Evolutionary conservation across 345 rosid genomes (phyloP).

Genomic region (Syzygium oleosum): DNA sequence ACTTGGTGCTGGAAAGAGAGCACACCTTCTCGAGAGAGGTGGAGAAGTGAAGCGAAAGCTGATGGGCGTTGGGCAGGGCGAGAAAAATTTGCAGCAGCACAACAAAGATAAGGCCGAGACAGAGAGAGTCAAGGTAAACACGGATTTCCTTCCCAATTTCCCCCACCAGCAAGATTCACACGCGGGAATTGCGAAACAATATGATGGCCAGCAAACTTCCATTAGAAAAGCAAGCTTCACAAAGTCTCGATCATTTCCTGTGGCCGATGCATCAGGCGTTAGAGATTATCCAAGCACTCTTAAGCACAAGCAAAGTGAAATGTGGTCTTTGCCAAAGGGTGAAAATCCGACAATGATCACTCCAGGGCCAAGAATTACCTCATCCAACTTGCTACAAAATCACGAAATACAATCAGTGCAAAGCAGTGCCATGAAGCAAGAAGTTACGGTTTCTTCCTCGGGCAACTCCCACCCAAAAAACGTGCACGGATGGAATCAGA

Average conservation of each 20-base stretch:
- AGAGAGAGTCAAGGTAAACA: constrained; percentile 1
- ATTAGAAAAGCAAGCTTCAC: constrained; percentile 19
- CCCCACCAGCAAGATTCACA: constrained; percentile 17
- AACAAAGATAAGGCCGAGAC: neutral
- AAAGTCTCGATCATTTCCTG: constrained; percentile 85
- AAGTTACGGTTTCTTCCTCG: neutral
- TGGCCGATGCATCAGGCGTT: constrained; percentile 18
- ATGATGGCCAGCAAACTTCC: constrained; percentile 25
- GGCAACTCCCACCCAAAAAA: neutral
- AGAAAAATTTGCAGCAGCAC: neutral
- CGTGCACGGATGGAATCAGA: constrained; percentile 36
- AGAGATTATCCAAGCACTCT: constrained; percentile 38
- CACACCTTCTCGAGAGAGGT: neutral
- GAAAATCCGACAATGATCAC: constrained; percentile 3
- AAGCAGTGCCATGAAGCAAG: neutral
- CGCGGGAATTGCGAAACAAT: constrained; percentile 12
- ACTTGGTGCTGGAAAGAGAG: neutral
- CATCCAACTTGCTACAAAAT: constrained; percentile 4
- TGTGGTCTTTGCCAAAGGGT: constrained; percentile 44
- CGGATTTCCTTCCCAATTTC: neutral
- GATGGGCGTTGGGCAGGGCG: neutral
- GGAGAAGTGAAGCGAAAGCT: neutral
- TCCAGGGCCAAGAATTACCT: neutral
- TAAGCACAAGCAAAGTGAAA: constrained; percentile 63
- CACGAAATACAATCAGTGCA: neutral